Base-by-base conservation (phyloP, 2,329 filamentous ascomycete genomes). In the Immersiporthe knoxdaviesiana region DNA sequence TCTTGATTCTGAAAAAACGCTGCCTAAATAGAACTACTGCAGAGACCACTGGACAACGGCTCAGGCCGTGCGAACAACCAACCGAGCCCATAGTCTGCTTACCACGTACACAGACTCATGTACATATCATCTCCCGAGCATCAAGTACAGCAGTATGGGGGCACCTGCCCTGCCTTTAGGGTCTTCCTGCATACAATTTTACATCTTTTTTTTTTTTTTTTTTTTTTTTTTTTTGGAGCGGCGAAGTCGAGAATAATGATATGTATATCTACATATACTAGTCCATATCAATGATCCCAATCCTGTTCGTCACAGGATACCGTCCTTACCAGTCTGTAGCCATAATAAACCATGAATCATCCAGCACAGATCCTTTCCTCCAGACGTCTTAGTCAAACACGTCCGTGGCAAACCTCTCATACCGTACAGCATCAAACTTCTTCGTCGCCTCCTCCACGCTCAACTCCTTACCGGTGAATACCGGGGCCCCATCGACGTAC, bases 341-440 rank as follows among this genome's bases (percentile, higher is more conserved):
- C 21, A n/a, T n/a, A n/a, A n/a, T 11, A 11, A 47, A 3, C 18
- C 44, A n/a, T 8, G 21, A 47, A 8, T 47, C 7, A 47, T n/a
- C 44, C 11, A n/a, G 2, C 44, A 47, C 21, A n/a, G 6, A n/a
- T n/a, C 21, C 21, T 10, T 16, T 21, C 44, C 2, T 7, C n/a
- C 21, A 2, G 2, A 11, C 21, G 2, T 1, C 6, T 47, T 6
- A 87, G 72, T 87, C 85, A 80, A 90, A 90, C 18, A 90, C 87
- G 78, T 90, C 88, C 3, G 84, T 86, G 21, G 85, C 84, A 72
- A 86, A 90, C 35, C 88, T 78, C 77, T 85, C 83, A 68, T 89
- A 88, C 69, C 83, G 76, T 65, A 84, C 73, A 39, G 78, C 79
- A 44, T 86, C 83, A 73, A 86, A 85, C 84, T 83, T 86, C 68